These are phyloP conservation scores for Acanthamoeba rhysodes DNA, from an alignment of 208 protist species.

Conservation along the genomic window DNA sequence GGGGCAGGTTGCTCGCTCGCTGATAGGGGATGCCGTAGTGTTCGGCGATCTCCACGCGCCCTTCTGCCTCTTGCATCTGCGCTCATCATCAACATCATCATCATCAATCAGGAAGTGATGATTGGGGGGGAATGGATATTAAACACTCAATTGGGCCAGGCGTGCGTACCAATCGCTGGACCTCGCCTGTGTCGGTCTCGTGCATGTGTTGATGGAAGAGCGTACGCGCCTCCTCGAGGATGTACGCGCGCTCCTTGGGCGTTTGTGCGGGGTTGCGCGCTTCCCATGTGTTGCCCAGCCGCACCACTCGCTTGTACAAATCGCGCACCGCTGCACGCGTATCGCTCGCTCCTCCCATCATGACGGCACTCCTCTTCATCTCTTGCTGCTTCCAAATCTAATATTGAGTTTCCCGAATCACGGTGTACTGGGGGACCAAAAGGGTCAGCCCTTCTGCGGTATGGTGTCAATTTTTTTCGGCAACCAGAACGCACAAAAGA, in stretches of 20 bases:
- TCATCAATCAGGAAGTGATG: no score
- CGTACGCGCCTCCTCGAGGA: slow-evolving; percentile 2
- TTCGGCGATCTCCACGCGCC: not conserved
- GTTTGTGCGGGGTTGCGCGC: slow-evolving; percentile 8
- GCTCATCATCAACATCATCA: no score
- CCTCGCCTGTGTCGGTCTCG: not conserved
- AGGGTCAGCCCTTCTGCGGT: no score
- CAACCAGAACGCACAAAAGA: no score
- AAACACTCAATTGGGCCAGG: not conserved
- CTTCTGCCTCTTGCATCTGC: slow-evolving; percentile 37
- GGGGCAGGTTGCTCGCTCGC: slow-evolving; percentile 20
- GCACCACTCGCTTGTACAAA: not conserved
- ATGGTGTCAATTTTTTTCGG: no score
- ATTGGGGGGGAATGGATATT: no score
- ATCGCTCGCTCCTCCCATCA: not conserved
- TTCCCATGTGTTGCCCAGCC: not conserved
- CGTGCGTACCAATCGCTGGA: not conserved
- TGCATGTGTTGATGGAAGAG: slow-evolving; percentile 40
- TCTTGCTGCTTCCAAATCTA: no score
- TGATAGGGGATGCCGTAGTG: slow-evolving; percentile 50
- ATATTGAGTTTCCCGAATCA: no score
- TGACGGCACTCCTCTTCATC: not conserved
- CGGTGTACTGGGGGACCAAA: no score
- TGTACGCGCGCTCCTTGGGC: not conserved
- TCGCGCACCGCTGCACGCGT: not conserved